A percentile compares a stretch with the other conserved stretches of the same genome.
Conservation (phyloP, 1,284 basidiomycete genomes). For the Apiotrichum brassicae region DNA sequence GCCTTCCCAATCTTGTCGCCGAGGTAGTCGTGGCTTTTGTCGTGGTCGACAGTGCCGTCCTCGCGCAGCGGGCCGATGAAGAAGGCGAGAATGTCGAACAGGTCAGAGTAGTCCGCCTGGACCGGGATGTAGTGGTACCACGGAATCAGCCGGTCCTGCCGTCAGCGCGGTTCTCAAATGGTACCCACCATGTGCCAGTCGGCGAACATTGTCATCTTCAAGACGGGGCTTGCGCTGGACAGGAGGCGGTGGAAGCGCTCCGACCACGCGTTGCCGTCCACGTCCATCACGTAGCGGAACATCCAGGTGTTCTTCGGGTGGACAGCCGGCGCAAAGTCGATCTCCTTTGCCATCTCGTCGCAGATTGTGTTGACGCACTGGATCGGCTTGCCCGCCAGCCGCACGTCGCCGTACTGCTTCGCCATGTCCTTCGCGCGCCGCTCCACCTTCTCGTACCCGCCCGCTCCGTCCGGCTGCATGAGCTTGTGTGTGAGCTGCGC, state of each 20-base stretch:
- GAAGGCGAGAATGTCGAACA: conserved; percentile 50
- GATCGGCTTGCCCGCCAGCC: conserved; percentile 40
- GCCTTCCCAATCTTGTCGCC: conserved; percentile 49
- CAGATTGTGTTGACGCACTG: conserved; percentile 32
- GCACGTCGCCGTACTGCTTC: conserved; percentile 45
- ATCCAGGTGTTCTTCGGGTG: conserved; percentile 54
- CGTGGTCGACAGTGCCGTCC: conserved; percentile 36
- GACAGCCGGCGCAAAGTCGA: conserved; percentile 49
- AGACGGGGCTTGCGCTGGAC: conserved; percentile 44
- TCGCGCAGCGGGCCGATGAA: conserved; percentile 46
- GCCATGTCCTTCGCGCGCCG: conserved; percentile 33
- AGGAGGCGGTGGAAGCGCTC: conserved; percentile 55
- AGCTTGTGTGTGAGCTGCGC: conserved; percentile 33
- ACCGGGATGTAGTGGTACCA: conserved; percentile 50
- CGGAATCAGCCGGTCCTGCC: conserved; percentile 23
- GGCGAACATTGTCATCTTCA: conserved; percentile 48
- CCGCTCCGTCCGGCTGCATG: conserved; percentile 42
- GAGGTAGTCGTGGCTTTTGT: conserved; percentile 44
- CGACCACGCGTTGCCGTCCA: conserved; percentile 63
- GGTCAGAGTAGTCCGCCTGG: conserved; percentile 48
- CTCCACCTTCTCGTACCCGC: conserved; percentile 29
- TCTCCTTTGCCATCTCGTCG: conserved; percentile 33
- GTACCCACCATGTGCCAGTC: conserved; percentile 45
- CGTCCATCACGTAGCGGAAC: conserved; percentile 42
- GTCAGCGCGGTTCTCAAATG: background rate